Percentiles rank a stretch among this genome's conserved stretches.
phyloP scores from a whole-genome alignment of 495 filamentous ascomycete species.

The Xylaria sp. region DNA sequence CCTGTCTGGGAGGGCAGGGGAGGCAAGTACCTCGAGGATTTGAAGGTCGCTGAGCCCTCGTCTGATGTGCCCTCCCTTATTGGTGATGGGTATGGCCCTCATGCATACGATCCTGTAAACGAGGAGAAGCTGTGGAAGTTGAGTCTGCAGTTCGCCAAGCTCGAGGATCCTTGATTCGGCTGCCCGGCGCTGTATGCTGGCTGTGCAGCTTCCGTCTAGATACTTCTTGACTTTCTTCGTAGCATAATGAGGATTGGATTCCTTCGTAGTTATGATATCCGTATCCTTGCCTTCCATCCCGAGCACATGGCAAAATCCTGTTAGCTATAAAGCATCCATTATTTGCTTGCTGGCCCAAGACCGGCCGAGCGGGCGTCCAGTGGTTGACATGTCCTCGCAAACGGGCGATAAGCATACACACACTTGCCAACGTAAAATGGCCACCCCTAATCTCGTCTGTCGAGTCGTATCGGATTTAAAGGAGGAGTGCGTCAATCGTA shows the following conservation, averaged over 20 bases:
- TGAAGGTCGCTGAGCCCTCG: constrained; percentile 32
- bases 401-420: not conserved
- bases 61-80: constrained; percentile 21
- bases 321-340: not conserved
- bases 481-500: not conserved
- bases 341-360: no score
- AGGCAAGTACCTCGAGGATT: constrained; percentile 50
- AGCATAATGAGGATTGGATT: not conserved
- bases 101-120: constrained; percentile 46
- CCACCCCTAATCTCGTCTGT: not conserved
- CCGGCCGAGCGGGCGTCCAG: not conserved
- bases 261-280: not conserved
- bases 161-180: constrained; percentile 37
- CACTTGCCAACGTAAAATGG: no score
- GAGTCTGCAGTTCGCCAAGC: constrained; percentile 10
- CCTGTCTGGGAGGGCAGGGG: constrained; percentile 44
- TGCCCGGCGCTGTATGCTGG: constrained; percentile 34
- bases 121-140: constrained; percentile 51
- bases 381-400: not conserved
- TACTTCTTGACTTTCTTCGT: not conserved
- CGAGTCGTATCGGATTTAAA: not conserved
- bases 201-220: constrained; percentile 31
- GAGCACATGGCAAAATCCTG: not conserved
- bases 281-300: not conserved
- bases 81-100: constrained; percentile 42